Evolutionary conservation across 2,329 filamentous ascomycete species (phyloP).

Genomic region (Cercospora beticola): DNA sequence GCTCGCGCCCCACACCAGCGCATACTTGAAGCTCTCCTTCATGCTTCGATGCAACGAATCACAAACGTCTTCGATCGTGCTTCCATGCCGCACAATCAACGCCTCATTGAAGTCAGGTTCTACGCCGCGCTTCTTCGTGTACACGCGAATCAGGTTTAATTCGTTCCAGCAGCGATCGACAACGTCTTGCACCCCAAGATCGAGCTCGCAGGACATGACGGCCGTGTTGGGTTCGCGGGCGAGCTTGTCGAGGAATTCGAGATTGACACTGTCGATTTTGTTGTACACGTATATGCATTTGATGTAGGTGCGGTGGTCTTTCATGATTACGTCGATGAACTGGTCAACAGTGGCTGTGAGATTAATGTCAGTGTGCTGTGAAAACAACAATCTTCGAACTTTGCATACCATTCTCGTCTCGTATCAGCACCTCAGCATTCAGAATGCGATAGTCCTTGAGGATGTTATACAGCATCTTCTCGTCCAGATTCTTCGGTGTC

Average conservation of each 20-base stretch:
- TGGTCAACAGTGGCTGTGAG: conserved; percentile 82
- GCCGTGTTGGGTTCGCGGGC: conserved; percentile 91
- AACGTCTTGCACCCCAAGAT: conserved; percentile 89
- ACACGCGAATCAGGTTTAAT: conserved; percentile 82
- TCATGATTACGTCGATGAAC: conserved; percentile 99
- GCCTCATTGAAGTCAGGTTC: conserved; percentile 90
- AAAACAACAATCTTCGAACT: neutral
- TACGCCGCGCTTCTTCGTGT: conserved; percentile 91
- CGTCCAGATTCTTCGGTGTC: conserved; percentile 86
- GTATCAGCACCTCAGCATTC: conserved; percentile 92
- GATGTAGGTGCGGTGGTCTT: conserved; percentile 97
- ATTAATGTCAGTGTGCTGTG: neutral
- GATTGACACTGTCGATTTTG: conserved; percentile 93
- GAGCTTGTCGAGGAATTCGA: conserved; percentile 89
- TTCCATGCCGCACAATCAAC: conserved; percentile 83
- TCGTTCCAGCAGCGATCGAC: conserved; percentile 95
- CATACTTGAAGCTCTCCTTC: conserved; percentile 99
- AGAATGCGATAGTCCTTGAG: conserved; percentile 97
- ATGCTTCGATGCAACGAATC: conserved; percentile 89
- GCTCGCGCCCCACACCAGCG: conserved; percentile 94
- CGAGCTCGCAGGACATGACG: conserved; percentile 96
- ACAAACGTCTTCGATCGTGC: conserved; percentile 94
- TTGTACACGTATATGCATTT: conserved; percentile 95
- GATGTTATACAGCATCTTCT: conserved; percentile 98
- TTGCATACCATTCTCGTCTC: conserved; percentile 73